Evolutionary conservation across 169 alveolate species (phyloP), one percentile per base, ranked within the genome.

Genomic region (Amoebophrya sp.): DNA sequence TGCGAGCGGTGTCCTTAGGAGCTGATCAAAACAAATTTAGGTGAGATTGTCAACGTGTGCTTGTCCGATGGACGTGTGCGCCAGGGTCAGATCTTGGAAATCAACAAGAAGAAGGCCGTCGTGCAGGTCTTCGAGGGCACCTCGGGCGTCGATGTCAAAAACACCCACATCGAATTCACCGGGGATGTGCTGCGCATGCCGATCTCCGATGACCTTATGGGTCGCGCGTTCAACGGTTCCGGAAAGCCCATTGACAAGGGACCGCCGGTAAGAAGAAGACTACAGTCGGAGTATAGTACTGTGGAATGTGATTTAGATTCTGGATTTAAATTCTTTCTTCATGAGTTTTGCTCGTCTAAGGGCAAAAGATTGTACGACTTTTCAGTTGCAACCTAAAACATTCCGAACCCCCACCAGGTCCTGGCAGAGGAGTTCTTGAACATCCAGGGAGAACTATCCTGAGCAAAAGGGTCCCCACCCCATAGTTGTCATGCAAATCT

Each of bases 211-310:
- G 99, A 99, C 94, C 98, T 99, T 99, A 96, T 99, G 93, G 99
- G 99, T 53, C 96, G 99, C 89, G 98, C 99, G 55, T 99, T 99
- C 96, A 98, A 99, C 95, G 99, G 99, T 55, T 98, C 99, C 94
- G 99, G 99, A 32, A 95, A 96, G 92, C 99, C 99, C 77, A 98
- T 98, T 47, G 99, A 99, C 95, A 96, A 97, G 91, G 99, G 99
- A 66, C 99, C 99, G 7, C 88, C 39, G 12, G 23, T 12, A 3
- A 47, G 14, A 3, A 47, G 25, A 14, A 47, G 3, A 47, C 25
- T 10, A 47, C 25, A 3, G 66, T 14, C 66, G n/a, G 83, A 35
- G 83, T 0, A 0, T 66, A 66, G 18, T 29, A 12, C 2, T 35
- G 7, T 39, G 40, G 33, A 39, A 35, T 32, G 38, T n/a, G 89